Evolutionary conservation across 2,329 filamentous ascomycete species (phyloP).

Genomic region (Epichloe bromicola): DNA sequence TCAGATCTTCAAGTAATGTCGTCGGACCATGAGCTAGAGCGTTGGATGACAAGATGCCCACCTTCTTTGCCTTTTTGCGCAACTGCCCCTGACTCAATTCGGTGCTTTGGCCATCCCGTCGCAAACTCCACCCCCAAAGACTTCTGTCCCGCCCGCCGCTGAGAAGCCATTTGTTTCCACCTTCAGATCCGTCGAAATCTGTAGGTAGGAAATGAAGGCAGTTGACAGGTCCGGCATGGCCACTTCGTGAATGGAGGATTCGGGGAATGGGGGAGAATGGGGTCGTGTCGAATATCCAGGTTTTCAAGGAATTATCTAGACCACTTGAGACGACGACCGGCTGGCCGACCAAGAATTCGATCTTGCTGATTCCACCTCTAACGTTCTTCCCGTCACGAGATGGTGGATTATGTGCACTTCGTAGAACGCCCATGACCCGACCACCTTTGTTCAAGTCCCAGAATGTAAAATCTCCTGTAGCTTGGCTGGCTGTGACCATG

Average conservation of each 20-base stretch:
- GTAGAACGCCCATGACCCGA: slow-evolving; percentile 71
- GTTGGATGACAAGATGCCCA: slow-evolving; percentile 52
- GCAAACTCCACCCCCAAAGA: slow-evolving; percentile 91
- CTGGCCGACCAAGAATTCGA: slow-evolving; percentile 83
- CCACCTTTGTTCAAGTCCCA: slow-evolving; percentile 93
- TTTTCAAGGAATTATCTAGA: slow-evolving; percentile 83
- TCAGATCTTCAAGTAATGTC: slow-evolving; percentile 59
- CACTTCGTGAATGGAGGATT: slow-evolving; percentile 72
- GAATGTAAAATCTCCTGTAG: slow-evolving; percentile 79
- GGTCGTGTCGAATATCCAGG: slow-evolving; percentile 90
- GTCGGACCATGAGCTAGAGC: slow-evolving; percentile 46
- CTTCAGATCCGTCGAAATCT: slow-evolving; percentile 79
- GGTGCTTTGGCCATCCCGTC: slow-evolving; percentile 83
- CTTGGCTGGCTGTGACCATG: slow-evolving; percentile 77
- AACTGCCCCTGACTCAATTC: slow-evolving; percentile 88
- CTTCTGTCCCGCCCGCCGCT: slow-evolving; percentile 83
- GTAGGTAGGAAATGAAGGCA: slow-evolving; percentile 75
- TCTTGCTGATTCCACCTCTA: slow-evolving; percentile 67
- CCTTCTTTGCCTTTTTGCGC: slow-evolving; percentile 83
- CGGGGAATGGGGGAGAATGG: slow-evolving; percentile 78
- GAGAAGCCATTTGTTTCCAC: slow-evolving; percentile 83
- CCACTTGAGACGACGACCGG: slow-evolving; percentile 84
- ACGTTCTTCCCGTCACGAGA: slow-evolving; percentile 39
- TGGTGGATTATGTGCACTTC: slow-evolving; percentile 76
- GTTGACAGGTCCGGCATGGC: slow-evolving; percentile 77